Conservation (phyloP, 805 yeast genomes). For the Ogataea naganishii region DNA sequence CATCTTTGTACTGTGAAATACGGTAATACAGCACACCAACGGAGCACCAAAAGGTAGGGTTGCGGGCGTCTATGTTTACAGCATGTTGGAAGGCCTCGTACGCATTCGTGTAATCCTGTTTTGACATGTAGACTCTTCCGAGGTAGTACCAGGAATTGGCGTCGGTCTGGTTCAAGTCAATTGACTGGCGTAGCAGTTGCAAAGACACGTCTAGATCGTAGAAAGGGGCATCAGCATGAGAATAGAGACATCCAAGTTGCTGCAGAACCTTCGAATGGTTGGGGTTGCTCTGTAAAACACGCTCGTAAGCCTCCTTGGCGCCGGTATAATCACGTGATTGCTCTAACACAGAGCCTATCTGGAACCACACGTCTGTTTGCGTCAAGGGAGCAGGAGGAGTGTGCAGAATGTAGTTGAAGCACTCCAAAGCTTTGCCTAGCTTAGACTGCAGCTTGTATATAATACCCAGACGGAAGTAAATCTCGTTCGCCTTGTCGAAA, state of each 20-base stretch:
- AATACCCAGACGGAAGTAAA: constrained; percentile 91
- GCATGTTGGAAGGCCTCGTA: constrained; percentile 99
- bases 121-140: constrained; percentile 95
- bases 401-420: constrained; percentile 83
- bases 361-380: constrained; percentile 98
- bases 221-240: constrained; percentile 60
- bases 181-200: constrained; percentile 71
- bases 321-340: constrained; percentile 86
- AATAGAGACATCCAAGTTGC: constrained; percentile 91
- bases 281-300: constrained; percentile 82
- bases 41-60: constrained; percentile 97
- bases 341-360: constrained; percentile 91
- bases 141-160: constrained; percentile 97
- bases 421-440: constrained; percentile 79
- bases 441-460: constrained; percentile 93
- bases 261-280: constrained; percentile 94
- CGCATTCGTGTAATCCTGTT: constrained; percentile 91
- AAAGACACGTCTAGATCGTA: constrained; percentile 80
- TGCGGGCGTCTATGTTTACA: constrained; percentile 90
- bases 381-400: constrained; percentile 95
- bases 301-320: constrained; percentile 92
- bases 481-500: constrained; percentile 93
- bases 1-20: constrained; percentile 92
- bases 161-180: constrained; percentile 83
- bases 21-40: constrained; percentile 95